These are phyloP conservation scores for Leucosporidium creatinivorum DNA, from an alignment of 768 basidiomycete genomes.

Conservation along the genomic window DNA sequence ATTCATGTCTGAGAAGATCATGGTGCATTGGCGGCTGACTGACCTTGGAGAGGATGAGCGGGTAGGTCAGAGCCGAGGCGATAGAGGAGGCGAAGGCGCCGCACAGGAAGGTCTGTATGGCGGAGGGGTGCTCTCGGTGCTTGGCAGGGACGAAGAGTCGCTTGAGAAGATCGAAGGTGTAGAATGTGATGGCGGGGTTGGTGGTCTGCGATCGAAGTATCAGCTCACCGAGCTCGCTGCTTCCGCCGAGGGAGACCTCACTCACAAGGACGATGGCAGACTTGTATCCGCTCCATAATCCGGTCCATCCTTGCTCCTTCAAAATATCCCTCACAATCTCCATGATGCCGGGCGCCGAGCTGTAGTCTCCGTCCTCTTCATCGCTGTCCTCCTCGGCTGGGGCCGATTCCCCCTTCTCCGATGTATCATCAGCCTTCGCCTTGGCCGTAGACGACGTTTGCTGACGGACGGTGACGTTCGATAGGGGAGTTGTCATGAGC, in stretches of 20 bases:
- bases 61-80: conserved; percentile 51
- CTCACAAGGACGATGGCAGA: conserved; percentile 46
- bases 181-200: conserved; percentile 56
- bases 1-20: no score
- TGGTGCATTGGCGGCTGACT: no score
- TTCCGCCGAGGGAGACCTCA: not conserved
- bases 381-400: conserved; percentile 27
- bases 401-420: conserved; percentile 26
- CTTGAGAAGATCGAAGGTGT: conserved; percentile 52
- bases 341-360: conserved; percentile 14
- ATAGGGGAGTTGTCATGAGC: conserved; percentile 53
- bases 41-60: conserved; percentile 54
- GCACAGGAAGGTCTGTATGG: conserved; percentile 53
- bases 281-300: conserved; percentile 55
- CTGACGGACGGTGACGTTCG: conserved; percentile 52
- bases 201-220: conserved; percentile 35
- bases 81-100: conserved; percentile 53
- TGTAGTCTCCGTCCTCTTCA: conserved; percentile 35
- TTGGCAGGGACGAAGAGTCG: conserved; percentile 42
- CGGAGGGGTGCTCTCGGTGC: conserved; percentile 41
- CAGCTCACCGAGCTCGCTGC: not conserved
- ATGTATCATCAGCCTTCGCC: not conserved
- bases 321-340: conserved; percentile 48
- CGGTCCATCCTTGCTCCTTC: conserved; percentile 48
- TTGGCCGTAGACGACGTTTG: conserved; percentile 44